Evolutionary conservation across 148 eudicot species (phyloP).

Genomic region (Hydrangea macrophylla): DNA sequence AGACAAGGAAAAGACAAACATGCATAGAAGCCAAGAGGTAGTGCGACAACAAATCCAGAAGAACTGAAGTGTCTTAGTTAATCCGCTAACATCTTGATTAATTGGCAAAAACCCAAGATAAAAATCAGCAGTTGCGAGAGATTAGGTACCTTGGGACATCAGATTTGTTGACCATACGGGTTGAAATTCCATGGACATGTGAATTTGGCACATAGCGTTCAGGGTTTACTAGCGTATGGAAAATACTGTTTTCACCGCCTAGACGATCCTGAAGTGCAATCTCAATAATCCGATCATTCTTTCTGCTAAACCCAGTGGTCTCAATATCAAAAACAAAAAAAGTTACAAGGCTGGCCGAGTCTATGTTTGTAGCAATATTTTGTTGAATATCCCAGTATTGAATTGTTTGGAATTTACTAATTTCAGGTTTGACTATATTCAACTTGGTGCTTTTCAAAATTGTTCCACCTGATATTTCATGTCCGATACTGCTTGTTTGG

Average conservation of each 20-base stretch:
- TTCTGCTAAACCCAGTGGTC: constrained; percentile 72
- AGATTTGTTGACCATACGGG: constrained; percentile 54
- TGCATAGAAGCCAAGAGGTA: neutral
- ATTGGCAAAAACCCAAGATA: neutral
- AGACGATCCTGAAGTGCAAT: constrained; percentile 70
- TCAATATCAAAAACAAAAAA: constrained; percentile 76
- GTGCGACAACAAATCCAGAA: neutral
- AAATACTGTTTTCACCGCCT: constrained; percentile 86
- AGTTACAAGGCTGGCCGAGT: constrained; percentile 47
- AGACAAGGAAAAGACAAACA: no score
- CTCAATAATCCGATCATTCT: constrained; percentile 62
- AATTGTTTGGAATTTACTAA: constrained; percentile 29
- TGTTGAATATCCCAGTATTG: constrained; percentile 40
- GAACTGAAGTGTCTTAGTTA: neutral
- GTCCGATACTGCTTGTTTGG: constrained; percentile 36
- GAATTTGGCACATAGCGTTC: constrained; percentile 50
- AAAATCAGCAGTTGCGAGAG: neutral
- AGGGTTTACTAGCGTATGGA: constrained; percentile 85
- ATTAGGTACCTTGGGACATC: constrained; percentile 74
- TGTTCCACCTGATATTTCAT: constrained; percentile 38
- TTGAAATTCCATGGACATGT: constrained; percentile 55
- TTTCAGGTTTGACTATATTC: constrained; percentile 30
- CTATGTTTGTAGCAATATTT: constrained; percentile 39
- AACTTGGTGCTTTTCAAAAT: constrained; percentile 24
- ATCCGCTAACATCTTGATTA: neutral